These are phyloP conservation scores for Colletotrichum paranaense DNA, from an alignment of 2,329 filamentous ascomycete genomes.

Conservation along the genomic window DNA sequence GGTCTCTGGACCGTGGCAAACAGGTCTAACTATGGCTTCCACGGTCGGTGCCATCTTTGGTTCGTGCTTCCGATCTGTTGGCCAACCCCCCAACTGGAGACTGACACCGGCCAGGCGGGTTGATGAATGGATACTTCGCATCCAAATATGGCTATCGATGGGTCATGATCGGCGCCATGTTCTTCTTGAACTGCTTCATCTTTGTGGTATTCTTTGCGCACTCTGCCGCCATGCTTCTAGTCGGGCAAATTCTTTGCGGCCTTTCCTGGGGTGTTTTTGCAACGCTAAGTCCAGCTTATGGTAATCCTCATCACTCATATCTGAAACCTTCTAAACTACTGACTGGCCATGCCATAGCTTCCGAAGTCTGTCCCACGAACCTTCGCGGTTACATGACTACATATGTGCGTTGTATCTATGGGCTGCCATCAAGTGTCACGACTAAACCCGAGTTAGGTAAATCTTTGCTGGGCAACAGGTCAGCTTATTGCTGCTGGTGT, in stretches of 20 bases:
- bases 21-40: constrained; percentile 58
- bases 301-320: background rate
- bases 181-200: constrained; percentile 52
- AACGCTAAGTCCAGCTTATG: constrained; percentile 55
- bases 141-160: constrained; percentile 55
- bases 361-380: constrained; percentile 54
- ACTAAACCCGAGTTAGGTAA: constrained; percentile 42
- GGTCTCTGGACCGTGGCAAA: constrained; percentile 63
- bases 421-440: background rate
- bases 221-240: constrained; percentile 53
- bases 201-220: constrained; percentile 62
- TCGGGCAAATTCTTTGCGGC: constrained; percentile 59
- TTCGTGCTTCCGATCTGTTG: constrained; percentile 40
- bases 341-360: constrained; percentile 44
- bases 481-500: constrained; percentile 55
- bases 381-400: constrained; percentile 55
- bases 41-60: constrained; percentile 48
- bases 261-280: constrained; percentile 58
- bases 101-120: constrained; percentile 39
- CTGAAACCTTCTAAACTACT: constrained; percentile 49
- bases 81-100: background rate
- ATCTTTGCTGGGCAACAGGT: constrained; percentile 56
- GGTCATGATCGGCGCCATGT: constrained; percentile 50
- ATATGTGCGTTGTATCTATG: constrained; percentile 33
- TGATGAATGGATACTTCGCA: constrained; percentile 55